Evolutionary conservation across 345 rosid species (phyloP).

Genomic region (Populus nigra): DNA sequence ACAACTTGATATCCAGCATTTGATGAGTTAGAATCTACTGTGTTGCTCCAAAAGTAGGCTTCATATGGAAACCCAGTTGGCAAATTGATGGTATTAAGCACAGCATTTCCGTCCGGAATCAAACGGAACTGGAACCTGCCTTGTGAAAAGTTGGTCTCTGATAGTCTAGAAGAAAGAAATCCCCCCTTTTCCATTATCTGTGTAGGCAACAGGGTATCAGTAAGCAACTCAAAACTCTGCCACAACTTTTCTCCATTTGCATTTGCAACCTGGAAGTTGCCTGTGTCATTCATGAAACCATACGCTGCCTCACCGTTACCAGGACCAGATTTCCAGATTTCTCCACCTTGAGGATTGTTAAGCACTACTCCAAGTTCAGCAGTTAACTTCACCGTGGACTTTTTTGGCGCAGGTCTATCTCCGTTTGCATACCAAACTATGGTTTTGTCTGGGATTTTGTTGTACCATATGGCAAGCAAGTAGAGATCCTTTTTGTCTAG

Average conservation of each 20-base stretch:
- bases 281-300: background rate
- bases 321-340: background rate
- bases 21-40: background rate
- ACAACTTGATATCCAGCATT: no score
- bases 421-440: background rate
- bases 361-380: background rate
- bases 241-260: background rate
- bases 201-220: conserved; percentile 5
- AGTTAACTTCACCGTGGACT: background rate
- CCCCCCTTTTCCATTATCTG: background rate
- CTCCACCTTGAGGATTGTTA: background rate
- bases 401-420: background rate
- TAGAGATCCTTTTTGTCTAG: background rate
- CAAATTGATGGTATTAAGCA: background rate
- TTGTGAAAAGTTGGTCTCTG: conserved; percentile 4
- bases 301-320: background rate
- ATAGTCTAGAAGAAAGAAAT: background rate
- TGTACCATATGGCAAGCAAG: conserved; percentile 2
- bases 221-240: background rate
- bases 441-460: background rate
- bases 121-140: conserved; percentile 9
- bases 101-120: background rate
- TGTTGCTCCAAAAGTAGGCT: background rate
- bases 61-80: background rate
- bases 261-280: background rate